Evolutionary conservation across 208 protist genomes (phyloP).

Genomic region (Trypanosoma brucei): DNA sequence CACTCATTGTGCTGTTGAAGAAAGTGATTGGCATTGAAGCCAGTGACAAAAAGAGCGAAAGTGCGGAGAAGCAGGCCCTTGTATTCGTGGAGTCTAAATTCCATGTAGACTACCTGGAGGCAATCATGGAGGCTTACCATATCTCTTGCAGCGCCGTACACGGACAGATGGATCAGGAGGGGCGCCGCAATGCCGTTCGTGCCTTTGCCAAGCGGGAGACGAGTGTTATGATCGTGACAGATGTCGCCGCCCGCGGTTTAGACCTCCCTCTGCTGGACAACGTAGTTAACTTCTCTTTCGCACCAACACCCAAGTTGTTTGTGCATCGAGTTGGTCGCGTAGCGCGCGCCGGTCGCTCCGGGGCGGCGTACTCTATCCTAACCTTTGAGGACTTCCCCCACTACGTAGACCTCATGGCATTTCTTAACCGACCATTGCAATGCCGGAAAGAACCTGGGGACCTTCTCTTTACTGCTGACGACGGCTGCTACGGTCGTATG

Average conservation of each 20-base stretch:
- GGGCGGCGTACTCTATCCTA: constrained; percentile 94
- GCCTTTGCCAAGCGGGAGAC: constrained; percentile 89
- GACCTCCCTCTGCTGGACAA: constrained; percentile 99
- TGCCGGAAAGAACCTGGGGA: constrained; percentile 45
- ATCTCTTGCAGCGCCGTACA: constrained; percentile 88
- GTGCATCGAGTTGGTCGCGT: constrained; percentile 98
- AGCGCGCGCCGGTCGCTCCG: constrained; percentile 96
- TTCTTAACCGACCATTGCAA: constrained; percentile 71
- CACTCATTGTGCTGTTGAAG: constrained; percentile 92
- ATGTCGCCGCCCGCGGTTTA: constrained; percentile 99
- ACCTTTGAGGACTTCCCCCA: constrained; percentile 95
- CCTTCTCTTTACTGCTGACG: constrained; percentile 71
- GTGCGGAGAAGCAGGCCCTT: constrained; percentile 82
- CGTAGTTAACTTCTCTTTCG: constrained; percentile 99
- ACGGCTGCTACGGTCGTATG: constrained; percentile 87
- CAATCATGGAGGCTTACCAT: constrained; percentile 80
- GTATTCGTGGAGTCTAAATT: constrained; percentile 96
- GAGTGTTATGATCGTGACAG: constrained; percentile 97
- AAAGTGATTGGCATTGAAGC: constrained; percentile 68
- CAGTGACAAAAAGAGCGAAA: constrained; percentile 16
- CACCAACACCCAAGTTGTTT: constrained; percentile 96
- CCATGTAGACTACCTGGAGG: constrained; percentile 96
- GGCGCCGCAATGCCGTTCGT: constrained; percentile 93
- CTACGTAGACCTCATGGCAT: constrained; percentile 87
- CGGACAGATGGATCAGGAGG: constrained; percentile 97